Conservation (phyloP, 257 asterid genomes). For the Ballota nigra region DNA sequence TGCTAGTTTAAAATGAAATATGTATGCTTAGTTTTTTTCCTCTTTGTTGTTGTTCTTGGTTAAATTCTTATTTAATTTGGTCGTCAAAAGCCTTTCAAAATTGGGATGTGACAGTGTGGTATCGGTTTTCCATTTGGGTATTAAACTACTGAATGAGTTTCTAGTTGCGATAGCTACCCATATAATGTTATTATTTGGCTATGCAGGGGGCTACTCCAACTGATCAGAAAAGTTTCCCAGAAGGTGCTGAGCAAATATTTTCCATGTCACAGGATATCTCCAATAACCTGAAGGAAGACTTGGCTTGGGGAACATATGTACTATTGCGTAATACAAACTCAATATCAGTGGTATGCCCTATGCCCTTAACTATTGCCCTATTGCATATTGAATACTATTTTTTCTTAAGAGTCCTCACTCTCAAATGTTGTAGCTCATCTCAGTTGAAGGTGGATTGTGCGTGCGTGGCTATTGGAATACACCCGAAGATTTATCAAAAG, state of each 20-base stretch:
- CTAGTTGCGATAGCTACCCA: not conserved
- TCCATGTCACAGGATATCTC: conserved; percentile 53
- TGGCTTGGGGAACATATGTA: conserved; percentile 95
- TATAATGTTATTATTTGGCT: conserved; percentile 4
- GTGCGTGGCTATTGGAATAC: conserved; percentile 90
- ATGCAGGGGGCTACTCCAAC: conserved; percentile 69
- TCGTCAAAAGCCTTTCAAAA: too few relatives aligned
- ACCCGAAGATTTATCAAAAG: conserved; percentile 56
- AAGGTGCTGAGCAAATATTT: conserved; percentile 70
- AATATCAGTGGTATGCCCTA: conserved; percentile 74
- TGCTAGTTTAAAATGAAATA: too few relatives aligned
- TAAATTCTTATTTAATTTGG: too few relatives aligned
- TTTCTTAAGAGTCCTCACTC: conserved; percentile 17
- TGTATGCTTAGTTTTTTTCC: too few relatives aligned
- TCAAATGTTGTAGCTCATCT: conserved; percentile 56
- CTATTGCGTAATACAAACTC: conserved; percentile 84
- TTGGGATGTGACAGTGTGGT: too few relatives aligned
- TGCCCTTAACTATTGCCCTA: conserved; percentile 8
- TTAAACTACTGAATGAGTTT: not conserved
- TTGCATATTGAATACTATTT: not conserved
- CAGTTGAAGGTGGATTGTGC: conserved; percentile 59
- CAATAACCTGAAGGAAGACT: conserved; percentile 62
- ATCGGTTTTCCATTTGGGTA: not conserved
- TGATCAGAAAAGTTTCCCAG: conserved; percentile 58
- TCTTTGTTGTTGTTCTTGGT: too few relatives aligned